Conservation (phyloP, 192 early-diverging fungal species). For the Chytriomyces sp. region DNA sequence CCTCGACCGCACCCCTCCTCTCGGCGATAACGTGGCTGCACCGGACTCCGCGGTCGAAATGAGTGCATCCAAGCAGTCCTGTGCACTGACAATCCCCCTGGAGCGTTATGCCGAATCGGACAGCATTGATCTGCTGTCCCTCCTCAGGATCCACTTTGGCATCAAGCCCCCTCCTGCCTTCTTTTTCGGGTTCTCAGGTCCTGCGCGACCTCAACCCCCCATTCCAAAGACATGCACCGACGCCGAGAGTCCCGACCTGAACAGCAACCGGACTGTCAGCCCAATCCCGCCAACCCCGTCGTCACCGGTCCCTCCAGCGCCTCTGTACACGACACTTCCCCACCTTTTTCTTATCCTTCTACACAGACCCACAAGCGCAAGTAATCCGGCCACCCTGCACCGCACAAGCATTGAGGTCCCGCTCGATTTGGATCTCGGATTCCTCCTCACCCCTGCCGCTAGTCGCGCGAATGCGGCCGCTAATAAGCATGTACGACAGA, state of each 20-base stretch:
- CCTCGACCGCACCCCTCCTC: no score
- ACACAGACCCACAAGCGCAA: constrained; percentile 23
- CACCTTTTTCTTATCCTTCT: constrained; percentile 35
- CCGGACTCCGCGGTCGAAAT: no score
- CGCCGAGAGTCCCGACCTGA: constrained; percentile 6
- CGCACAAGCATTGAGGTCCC: constrained; percentile 44
- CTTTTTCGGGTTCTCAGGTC: constrained; percentile 34
- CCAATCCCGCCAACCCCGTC: not conserved
- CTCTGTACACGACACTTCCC: constrained; percentile 32
- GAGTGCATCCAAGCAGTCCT: no score
- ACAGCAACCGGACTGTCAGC: not conserved
- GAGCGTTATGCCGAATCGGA: constrained; percentile 23
- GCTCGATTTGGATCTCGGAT: constrained; percentile 44
- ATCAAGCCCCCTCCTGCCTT: constrained; percentile 33
- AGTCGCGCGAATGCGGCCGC: not conserved
- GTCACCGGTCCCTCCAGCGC: not conserved
- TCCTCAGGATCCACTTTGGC: constrained; percentile 40
- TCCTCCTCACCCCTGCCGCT: constrained; percentile 15
- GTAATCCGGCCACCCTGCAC: constrained; percentile 17
- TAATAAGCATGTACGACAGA: not conserved
- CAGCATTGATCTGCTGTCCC: constrained; percentile 30
- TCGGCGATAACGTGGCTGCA: no score
- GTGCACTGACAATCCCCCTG: constrained; percentile 28
- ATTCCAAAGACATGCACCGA: not conserved
- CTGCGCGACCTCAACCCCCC: not conserved